These are phyloP conservation scores for Oryza punctata DNA, from an alignment of 176 grass and related monocot species.

Conservation along the genomic window DNA sequence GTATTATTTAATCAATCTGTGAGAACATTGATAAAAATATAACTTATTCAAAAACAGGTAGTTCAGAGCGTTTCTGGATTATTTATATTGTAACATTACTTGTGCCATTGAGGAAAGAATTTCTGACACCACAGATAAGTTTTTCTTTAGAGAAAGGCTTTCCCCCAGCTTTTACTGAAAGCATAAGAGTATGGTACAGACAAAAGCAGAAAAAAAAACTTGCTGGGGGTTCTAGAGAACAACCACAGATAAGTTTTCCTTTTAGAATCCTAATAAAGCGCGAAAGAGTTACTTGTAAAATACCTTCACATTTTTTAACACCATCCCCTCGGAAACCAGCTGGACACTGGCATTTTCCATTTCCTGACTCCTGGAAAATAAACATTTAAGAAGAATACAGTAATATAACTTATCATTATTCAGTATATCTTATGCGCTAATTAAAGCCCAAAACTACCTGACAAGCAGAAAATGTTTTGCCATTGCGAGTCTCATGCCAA, in stretches of 20 bases:
- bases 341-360: constrained; percentile 62
- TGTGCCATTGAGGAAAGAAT: constrained; percentile 12
- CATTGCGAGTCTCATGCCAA: constrained; percentile 70
- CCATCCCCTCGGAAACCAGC: constrained; percentile 60
- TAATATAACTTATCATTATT: constrained; percentile 1
- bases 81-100: not conserved
- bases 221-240: no score
- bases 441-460: constrained; percentile 48
- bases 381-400: not conserved
- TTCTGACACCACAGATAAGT: not conserved
- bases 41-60: not conserved
- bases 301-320: constrained; percentile 64
- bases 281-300: not conserved
- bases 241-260: not conserved
- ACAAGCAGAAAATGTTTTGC: constrained; percentile 82
- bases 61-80: not conserved
- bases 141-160: no score
- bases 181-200: no score
- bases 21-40: not conserved
- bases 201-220: no score
- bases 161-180: no score
- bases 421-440: not conserved
- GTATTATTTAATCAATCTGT: not conserved
- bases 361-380: constrained; percentile 48
- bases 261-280: not conserved